Percentiles rank a stretch among this genome's conserved stretches.
Evolutionary conservation across 1,284 basidiomycete genomes (phyloP).

Genomic region (Rhodofomes roseus): DNA sequence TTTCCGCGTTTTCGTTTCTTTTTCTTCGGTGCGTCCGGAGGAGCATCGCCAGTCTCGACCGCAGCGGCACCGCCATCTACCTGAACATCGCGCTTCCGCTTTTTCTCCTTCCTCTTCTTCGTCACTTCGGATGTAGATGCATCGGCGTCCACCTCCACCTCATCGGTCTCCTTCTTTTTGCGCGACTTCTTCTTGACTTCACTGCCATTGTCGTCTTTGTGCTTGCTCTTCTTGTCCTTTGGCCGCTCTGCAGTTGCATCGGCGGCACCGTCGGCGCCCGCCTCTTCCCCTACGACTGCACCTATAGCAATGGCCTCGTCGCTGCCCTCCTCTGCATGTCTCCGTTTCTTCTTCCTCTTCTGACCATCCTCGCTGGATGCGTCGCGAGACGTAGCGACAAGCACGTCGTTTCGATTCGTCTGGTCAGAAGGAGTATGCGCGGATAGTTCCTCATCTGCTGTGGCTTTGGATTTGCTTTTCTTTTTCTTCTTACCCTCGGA

Average conservation of each 20-base stretch:
- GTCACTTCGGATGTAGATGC: not conserved
- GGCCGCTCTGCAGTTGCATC: not conserved
- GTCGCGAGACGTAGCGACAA: too few relatives aligned
- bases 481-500: constrained; percentile 3
- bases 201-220: constrained; percentile 2
- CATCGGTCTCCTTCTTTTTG: constrained; percentile 12
- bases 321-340: not conserved
- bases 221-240: constrained; percentile 13
- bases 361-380: not conserved
- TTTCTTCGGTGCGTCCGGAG: constrained; percentile 27
- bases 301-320: not conserved
- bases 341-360: constrained; percentile 17
- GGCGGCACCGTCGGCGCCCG: not conserved
- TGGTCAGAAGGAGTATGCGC: not conserved
- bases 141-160: constrained; percentile 8
- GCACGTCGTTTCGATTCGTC: not conserved
- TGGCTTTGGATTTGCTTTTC: not conserved
- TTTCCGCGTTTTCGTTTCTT: constrained; percentile 21
- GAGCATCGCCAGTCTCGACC: not conserved
- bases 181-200: constrained; percentile 16
- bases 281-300: too few relatives aligned
- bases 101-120: constrained; percentile 20
- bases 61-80: not conserved
- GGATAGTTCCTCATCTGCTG: not conserved
- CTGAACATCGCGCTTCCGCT: constrained; percentile 5